Conservation (phyloP, 2,329 filamentous ascomycete species). For the Bipolaris cookei region DNA sequence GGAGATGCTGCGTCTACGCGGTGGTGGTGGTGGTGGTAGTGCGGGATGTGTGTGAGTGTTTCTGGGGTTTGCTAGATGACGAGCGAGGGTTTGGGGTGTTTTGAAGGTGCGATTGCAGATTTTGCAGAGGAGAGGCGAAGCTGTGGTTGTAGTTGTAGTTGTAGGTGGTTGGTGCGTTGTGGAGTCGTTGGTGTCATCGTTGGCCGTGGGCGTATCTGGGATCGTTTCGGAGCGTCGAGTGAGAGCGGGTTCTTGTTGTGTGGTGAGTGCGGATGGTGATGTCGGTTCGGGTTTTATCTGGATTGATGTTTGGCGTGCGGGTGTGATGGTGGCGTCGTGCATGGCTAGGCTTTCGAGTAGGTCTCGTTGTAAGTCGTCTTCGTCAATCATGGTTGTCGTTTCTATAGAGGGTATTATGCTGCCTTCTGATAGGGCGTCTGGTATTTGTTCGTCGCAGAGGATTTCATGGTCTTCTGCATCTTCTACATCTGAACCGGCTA, state of each 20-base stretch:
- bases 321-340: constrained; percentile 1
- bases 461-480: constrained; percentile 8
- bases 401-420: constrained; percentile 37
- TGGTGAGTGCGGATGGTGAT: neutral
- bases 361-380: constrained; percentile 23
- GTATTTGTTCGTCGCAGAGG: constrained; percentile 8
- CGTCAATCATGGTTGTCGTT: constrained; percentile 18
- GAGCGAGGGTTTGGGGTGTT: constrained; percentile 4
- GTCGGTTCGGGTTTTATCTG: constrained; percentile 15
- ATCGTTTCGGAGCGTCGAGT: neutral
- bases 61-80: constrained; percentile 1
- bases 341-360: constrained; percentile 16
- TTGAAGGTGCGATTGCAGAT: constrained; percentile 18
- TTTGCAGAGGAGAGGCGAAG: constrained; percentile 1
- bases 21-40: neutral
- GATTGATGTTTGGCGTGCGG: neutral
- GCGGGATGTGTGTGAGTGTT: neutral
- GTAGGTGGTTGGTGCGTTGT: neutral
- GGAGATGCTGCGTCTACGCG: neutral
- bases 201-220: neutral
- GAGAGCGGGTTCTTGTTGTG: neutral
- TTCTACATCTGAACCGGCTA: constrained; percentile 24
- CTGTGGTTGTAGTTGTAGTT: too few relatives aligned
- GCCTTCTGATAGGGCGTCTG: constrained; percentile 17
- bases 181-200: neutral